phyloP scores from a whole-genome alignment of 495 filamentous ascomycete genomes.

The Daldinia vernicosa region DNA sequence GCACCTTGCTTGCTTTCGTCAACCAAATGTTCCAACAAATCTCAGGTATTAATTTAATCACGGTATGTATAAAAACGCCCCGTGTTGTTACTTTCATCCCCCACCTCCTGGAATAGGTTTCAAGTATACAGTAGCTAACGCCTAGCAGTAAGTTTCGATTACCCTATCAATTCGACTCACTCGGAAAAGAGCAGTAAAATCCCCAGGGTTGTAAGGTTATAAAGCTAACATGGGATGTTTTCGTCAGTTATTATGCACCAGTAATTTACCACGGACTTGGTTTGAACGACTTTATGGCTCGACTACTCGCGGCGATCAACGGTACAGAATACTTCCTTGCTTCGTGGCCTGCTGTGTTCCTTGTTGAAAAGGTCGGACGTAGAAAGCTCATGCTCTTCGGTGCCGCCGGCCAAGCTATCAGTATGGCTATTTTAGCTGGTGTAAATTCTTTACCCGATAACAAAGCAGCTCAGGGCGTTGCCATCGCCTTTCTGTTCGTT shows the following conservation, averaged over 20 bases:
- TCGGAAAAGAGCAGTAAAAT: no score
- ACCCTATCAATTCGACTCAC: no score
- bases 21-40: constrained; percentile 85
- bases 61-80: constrained; percentile 30
- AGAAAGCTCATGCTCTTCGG: constrained; percentile 78
- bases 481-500: constrained; percentile 70
- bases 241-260: constrained; percentile 66
- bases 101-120: no score
- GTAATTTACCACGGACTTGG: constrained; percentile 69
- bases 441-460: constrained; percentile 46
- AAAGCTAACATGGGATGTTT: no score
- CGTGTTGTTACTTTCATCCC: no score
- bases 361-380: constrained; percentile 68
- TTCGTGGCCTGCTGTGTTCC: constrained; percentile 75
- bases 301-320: constrained; percentile 75
- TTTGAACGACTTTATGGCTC: constrained; percentile 60
- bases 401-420: constrained; percentile 71
- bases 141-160: no score
- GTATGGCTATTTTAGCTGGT: constrained; percentile 73
- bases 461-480: constrained; percentile 52
- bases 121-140: no score
- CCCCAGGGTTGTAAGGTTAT: no score
- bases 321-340: constrained; percentile 80
- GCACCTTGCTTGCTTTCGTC: constrained; percentile 73
- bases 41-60: constrained; percentile 80